Base-by-base conservation (phyloP, 192 early-diverging fungal genomes). In the Nowakowskiella sp. region DNA sequence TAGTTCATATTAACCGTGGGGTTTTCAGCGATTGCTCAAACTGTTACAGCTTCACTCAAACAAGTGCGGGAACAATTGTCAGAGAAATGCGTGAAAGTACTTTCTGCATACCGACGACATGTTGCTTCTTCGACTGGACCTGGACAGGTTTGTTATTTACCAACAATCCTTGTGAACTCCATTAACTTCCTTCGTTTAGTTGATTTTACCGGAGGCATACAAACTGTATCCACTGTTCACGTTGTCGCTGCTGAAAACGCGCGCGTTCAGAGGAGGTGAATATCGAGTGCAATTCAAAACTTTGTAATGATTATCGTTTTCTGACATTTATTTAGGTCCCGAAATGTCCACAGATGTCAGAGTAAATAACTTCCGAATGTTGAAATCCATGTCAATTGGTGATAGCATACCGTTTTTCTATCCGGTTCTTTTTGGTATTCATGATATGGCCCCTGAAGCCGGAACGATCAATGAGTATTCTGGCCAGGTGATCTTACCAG, bases 121-220 rank as follows among this genome's bases (percentile, higher is more conserved):
- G 93, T 88, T 61, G 92, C 92, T 4, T 74, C 85, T 1, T 80
- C 84, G 19, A 91, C 88, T 22, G 77, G 89, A 7, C 85, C 94
- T 1, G 92, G 90, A 25, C 95, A 86, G 45, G 67, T 65, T 68
- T 4, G n/a, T 6, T 7, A 10, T 4, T 19, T n/a, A 28, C 1
- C 19, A 51, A 53, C 0, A 7, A 7, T 19, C 49, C 16, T 50
- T 49, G 29, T 55, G 53, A 55, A 26, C 25, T 57, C 3, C 31
- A 44, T 16, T 8, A n/a, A 8, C 8, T 27, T 19, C 4, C 10
- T 36, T n/a, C n/a, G n/a, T 29, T 51, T 53, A 94, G 72, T 73
- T 99, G 16, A 97, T 99, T 52, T 68, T 99, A 43, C 94, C 95
- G 22, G 95, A 99, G 64, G 83, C 91, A 0, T 92, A 86, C 72